Evolutionary conservation across 306 rosid genomes (phyloP).

Genomic region (Cucurbita ficifolia): DNA sequence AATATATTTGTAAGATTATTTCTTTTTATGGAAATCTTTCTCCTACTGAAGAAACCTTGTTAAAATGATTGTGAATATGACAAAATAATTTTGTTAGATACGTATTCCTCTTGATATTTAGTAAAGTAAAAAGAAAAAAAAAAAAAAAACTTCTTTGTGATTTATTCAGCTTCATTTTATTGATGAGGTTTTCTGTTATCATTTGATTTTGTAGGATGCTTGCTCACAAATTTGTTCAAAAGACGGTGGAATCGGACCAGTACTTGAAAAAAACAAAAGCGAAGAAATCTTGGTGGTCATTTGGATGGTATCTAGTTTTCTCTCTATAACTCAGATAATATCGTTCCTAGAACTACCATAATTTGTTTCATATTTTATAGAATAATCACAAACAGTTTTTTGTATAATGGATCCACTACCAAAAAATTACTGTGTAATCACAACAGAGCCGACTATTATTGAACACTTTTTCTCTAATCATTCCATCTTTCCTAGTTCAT

Average conservation of each 20-base stretch:
- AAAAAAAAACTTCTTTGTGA: neutral
- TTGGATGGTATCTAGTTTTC: constrained; percentile 50
- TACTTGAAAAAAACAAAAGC: constrained; percentile 36
- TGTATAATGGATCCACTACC: neutral
- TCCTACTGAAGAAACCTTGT: neutral
- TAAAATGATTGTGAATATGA: neutral
- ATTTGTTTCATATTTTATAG: neutral
- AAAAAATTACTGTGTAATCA: neutral
- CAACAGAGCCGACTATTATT: neutral
- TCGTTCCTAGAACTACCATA: neutral
- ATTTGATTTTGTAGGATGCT: constrained; percentile 52
- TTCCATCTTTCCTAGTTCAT: neutral
- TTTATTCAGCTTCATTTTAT: constrained; percentile 7
- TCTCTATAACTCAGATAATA: neutral
- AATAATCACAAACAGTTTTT: neutral
- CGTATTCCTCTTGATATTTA: neutral
- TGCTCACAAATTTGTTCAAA: constrained; percentile 82
- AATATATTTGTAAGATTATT: neutral
- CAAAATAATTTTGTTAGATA: neutral
- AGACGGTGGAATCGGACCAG: constrained; percentile 41
- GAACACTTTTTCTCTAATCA: neutral
- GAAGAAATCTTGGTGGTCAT: constrained; percentile 77
- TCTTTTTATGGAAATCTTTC: neutral
- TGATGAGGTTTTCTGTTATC: neutral
- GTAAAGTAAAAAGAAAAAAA: neutral